Percentiles rank a stretch among this genome's conserved stretches.
Evolutionary conservation across 768 basidiomycete species (phyloP).

Genomic region (Trametes cinnabarina): DNA sequence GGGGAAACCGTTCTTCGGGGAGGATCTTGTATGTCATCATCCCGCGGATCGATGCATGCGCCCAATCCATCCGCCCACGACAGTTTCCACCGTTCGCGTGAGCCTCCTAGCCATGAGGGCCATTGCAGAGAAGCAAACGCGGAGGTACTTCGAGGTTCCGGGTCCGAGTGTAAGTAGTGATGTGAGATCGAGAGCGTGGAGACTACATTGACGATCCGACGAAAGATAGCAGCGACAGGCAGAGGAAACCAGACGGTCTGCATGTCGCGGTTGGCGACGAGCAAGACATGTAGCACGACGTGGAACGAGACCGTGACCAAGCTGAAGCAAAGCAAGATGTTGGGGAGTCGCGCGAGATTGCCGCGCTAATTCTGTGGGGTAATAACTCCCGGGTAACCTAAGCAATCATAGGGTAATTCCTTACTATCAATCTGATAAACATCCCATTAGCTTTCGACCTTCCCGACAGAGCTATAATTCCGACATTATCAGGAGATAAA

Average conservation of each 20-base stretch:
- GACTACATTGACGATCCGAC: conserved; percentile 64
- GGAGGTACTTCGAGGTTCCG: neutral
- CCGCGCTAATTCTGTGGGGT: neutral
- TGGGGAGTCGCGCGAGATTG: neutral
- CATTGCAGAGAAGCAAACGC: conserved; percentile 16
- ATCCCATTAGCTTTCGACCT: too few species aligned
- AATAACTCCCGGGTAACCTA: too few species aligned
- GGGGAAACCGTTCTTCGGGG: neutral
- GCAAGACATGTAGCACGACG: conserved; percentile 20
- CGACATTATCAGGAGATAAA: too few species aligned
- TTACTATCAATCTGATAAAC: too few species aligned
- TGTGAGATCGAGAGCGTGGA: conserved; percentile 69
- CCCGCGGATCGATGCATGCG: neutral
- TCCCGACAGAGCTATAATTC: too few species aligned
- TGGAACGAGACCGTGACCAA: neutral
- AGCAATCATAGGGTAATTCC: too few species aligned
- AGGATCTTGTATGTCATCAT: neutral
- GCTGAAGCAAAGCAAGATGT: neutral
- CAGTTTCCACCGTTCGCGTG: neutral
- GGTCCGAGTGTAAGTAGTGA: conserved; percentile 47
- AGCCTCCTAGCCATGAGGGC: conserved; percentile 12
- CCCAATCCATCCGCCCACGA: neutral
- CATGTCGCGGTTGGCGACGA: conserved; percentile 33
- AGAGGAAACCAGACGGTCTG: conserved; percentile 50
- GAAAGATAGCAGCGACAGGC: conserved; percentile 59